Base-by-base conservation (phyloP, 495 filamentous ascomycete genomes). In the Thozetella sp. region DNA sequence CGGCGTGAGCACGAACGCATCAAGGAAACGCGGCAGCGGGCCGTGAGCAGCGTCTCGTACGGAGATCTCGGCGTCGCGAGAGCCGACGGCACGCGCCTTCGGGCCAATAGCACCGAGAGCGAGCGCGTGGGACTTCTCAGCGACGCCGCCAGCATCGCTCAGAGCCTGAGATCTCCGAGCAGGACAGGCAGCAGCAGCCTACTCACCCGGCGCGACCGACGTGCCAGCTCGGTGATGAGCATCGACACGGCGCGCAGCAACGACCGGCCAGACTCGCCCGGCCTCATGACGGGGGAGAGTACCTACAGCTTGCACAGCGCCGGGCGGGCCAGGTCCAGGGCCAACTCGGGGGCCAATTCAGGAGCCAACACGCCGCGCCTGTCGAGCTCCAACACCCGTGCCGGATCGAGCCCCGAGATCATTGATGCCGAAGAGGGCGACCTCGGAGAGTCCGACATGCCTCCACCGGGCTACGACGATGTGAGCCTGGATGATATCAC, bases 51-150 rank as follows among this genome's bases (percentile, higher is more conserved):
- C 58, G 95, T 97, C 15, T 87, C 85, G 57, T 99, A 99, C 67
- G 92, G 87, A 3, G 89, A 92, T 11, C 71, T 98, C 12, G 95
- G 95, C 26, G 84, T 96, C 52, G 93, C 91, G 10, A 81, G 93
- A 51, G 93, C 93, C 61, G 95, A 98, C 67, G 95, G 95, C 20
- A 91, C 91, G 0, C 84, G 95, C 15, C 72, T 99, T 55, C 87
- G 95, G 43, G 91, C 91, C 19, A 89, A 88, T 63, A 94, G 91
- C 51, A 80, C 80, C 22, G 92, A 94, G 60, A 91, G 89, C 37
- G 91, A 97, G 66, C 76, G 85, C 15, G 76, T 86, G 15, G 92
- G 92, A 2, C 80, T 97, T 2, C 78, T 97, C 3, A 86, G 85
- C 22, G 86, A 90, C 59, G 86, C 90, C 10, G 87, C 87, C 2